Conservation (phyloP, 164 flowering plant genomes). For the Magnolia sinica region DNA sequence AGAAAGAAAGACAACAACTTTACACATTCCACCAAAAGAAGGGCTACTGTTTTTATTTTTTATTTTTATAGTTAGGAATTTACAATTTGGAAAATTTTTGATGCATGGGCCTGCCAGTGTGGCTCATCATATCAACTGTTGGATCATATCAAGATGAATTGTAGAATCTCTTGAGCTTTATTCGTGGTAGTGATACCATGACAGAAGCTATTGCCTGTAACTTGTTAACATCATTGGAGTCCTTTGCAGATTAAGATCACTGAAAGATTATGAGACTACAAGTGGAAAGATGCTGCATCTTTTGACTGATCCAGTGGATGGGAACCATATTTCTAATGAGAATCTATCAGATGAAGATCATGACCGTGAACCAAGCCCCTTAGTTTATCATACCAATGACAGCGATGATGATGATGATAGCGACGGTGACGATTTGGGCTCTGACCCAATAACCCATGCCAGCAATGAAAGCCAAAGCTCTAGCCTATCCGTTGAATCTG, state of each 20-base stretch:
- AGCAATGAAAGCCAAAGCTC: not conserved
- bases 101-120: not conserved
- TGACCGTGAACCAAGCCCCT: constrained; percentile 1
- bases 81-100: not conserved
- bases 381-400: not conserved
- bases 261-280: constrained; percentile 3
- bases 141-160: constrained; percentile 27
- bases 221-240: constrained; percentile 47
- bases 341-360: constrained; percentile 2
- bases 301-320: constrained; percentile 9
- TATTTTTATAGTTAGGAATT: not conserved
- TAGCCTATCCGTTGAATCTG: not conserved
- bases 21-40: not conserved
- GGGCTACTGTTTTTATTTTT: not conserved
- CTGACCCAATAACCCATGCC: not conserved
- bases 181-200: constrained; percentile 28
- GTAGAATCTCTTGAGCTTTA: constrained; percentile 36
- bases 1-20: not conserved
- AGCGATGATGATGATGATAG: constrained; percentile 7
- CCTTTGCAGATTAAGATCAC: constrained; percentile 31
- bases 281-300: not conserved
- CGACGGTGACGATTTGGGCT: not conserved
- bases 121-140: not conserved
- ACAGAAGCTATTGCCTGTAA: constrained; percentile 41
- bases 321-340: not conserved